A percentile compares a stretch with the other conserved stretches of the same genome.
These are phyloP conservation scores for Nemania serpens DNA, from an alignment of 2,329 filamentous ascomycete species.

Conservation along the genomic window DNA sequence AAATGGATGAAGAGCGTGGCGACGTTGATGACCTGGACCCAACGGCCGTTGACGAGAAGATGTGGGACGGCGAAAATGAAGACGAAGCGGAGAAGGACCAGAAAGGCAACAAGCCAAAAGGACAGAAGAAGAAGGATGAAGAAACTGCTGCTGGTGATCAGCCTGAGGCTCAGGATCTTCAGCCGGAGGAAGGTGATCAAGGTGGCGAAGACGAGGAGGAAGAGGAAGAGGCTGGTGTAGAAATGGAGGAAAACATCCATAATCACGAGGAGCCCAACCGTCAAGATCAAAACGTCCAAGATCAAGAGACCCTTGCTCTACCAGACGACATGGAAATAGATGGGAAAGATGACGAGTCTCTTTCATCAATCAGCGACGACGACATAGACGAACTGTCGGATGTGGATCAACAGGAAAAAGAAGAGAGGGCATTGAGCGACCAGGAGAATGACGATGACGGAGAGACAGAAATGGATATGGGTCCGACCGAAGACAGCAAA, in stretches of 20 bases:
- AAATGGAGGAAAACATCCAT: slow-evolving; percentile 61
- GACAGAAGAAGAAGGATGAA: slow-evolving; percentile 68
- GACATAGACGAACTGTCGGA: slow-evolving; percentile 64
- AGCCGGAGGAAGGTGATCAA: slow-evolving; percentile 48
- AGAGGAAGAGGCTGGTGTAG: slow-evolving; percentile 65
- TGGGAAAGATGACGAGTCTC: slow-evolving; percentile 63
- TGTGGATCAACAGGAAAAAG: slow-evolving; percentile 51
- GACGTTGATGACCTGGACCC: slow-evolving; percentile 91
- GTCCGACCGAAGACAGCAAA: slow-evolving; percentile 54
- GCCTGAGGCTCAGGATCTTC: slow-evolving; percentile 63
- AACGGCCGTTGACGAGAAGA: slow-evolving; percentile 93
- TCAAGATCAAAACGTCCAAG: slow-evolving; percentile 76
- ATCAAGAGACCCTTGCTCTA: slow-evolving; percentile 80
- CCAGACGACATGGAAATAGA: slow-evolving; percentile 89
- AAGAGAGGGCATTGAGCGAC: slow-evolving; percentile 44
- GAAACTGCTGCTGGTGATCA: slow-evolving; percentile 57
- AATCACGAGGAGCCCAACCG: slow-evolving; percentile 61
- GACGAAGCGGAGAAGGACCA: slow-evolving; percentile 84
- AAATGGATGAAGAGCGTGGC: slow-evolving; percentile 87
- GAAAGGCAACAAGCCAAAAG: slow-evolving; percentile 72
- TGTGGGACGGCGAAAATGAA: slow-evolving; percentile 90
- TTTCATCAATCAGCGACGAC: slow-evolving; percentile 57
- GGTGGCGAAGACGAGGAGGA: slow-evolving; percentile 60
- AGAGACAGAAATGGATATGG: slow-evolving; percentile 54
- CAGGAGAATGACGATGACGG: slow-evolving; percentile 48